These are phyloP conservation scores for Aspergillus bombycis DNA, from an alignment of 2,329 filamentous ascomycete species.

Conservation along the genomic window DNA sequence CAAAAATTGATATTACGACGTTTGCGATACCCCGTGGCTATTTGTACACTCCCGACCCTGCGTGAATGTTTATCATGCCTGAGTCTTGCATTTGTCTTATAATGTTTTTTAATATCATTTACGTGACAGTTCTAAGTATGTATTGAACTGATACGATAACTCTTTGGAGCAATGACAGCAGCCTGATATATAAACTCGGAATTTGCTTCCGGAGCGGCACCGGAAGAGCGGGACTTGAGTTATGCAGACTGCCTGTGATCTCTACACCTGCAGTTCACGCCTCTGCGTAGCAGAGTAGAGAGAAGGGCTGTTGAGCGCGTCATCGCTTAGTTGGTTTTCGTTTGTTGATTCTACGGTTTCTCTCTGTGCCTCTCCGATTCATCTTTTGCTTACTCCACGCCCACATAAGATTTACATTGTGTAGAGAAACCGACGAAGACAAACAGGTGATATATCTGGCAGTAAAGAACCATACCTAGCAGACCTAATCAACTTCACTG, in stretches of 20 bases:
- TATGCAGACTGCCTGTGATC: neutral
- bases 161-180: neutral
- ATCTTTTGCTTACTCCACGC: too few relatives aligned
- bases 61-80: neutral
- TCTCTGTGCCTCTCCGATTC: too few relatives aligned
- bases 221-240: neutral
- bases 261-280: too few relatives aligned
- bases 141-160: neutral
- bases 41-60: neutral
- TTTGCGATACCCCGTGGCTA: conserved; percentile 2
- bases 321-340: too few relatives aligned
- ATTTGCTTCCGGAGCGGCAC: neutral
- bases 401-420: too few relatives aligned
- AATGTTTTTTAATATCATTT: neutral
- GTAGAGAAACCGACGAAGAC: too few relatives aligned
- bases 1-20: neutral
- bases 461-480: too few relatives aligned
- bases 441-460: too few relatives aligned
- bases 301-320: too few relatives aligned
- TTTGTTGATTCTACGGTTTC: too few relatives aligned
- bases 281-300: too few relatives aligned
- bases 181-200: neutral
- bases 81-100: neutral
- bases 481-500: too few relatives aligned
- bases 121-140: neutral